Conservation (phyloP, 352 stramenopile species). For the Pythium utonaiense region DNA sequence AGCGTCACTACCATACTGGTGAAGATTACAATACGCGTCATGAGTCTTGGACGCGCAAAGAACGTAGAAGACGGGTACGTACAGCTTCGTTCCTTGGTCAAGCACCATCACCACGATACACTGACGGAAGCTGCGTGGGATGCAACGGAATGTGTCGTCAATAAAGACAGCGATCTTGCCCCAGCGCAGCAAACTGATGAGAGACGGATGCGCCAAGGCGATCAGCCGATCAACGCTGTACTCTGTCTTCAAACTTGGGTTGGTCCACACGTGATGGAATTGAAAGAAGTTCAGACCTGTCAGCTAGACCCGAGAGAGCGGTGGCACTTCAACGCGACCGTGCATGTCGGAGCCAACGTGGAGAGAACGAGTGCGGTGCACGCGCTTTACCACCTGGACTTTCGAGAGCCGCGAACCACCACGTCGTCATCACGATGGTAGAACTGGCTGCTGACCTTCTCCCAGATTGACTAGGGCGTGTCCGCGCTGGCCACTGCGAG, state of each 20-base stretch:
- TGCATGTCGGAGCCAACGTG: constrained; percentile 15
- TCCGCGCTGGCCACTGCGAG: background rate
- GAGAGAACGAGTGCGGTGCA: no score
- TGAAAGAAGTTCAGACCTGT: constrained; percentile 21
- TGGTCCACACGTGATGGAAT: constrained; percentile 23
- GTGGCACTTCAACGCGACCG: constrained; percentile 17
- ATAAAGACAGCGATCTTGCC: constrained; percentile 18
- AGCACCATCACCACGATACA: constrained; percentile 24
- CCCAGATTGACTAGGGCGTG: background rate
- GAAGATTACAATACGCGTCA: constrained; percentile 24
- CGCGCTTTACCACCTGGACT: background rate
- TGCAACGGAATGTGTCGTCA: constrained; percentile 22
- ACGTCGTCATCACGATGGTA: background rate
- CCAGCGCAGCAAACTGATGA: constrained; percentile 16
- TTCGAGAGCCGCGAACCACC: background rate
- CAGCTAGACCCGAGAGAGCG: constrained; percentile 2
- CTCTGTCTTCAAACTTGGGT: background rate
- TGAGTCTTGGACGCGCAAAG: constrained; percentile 14
- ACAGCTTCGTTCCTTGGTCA: constrained; percentile 12
- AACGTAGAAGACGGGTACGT: constrained; percentile 23
- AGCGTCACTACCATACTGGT: constrained; percentile 6
- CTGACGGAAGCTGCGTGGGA: constrained; percentile 15
- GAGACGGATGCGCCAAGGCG: constrained; percentile 18
- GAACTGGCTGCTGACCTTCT: background rate
- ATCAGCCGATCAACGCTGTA: constrained; percentile 13